Conservation (phyloP, 139 green algal genomes). For the Pleodorina starrii region DNA sequence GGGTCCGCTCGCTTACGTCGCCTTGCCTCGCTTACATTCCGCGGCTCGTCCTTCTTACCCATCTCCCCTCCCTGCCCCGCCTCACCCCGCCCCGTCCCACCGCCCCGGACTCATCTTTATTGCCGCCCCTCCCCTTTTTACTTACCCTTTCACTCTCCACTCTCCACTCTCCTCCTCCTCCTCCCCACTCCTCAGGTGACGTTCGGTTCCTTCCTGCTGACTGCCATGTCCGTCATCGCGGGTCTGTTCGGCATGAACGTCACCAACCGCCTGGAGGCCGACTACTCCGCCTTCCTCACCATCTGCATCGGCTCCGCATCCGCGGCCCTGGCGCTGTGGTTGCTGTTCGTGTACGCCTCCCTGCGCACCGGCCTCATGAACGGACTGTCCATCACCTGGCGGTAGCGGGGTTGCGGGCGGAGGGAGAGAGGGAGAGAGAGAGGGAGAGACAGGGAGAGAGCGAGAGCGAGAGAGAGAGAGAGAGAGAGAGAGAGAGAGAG, state of each 20-base stretch:
- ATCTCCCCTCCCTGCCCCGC: too few relatives aligned
- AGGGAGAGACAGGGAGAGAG: not conserved
- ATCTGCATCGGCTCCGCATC: conserved; percentile 20
- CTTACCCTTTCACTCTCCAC: too few relatives aligned
- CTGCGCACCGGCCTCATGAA: conserved; percentile 40
- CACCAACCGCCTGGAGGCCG: conserved; percentile 52
- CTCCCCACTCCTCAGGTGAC: too few relatives aligned
- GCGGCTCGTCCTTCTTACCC: too few relatives aligned
- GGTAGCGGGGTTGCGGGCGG: not conserved
- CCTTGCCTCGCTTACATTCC: too few relatives aligned
- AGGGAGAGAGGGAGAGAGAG: not conserved
- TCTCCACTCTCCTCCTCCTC: too few relatives aligned
- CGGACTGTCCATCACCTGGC: conserved; percentile 39
- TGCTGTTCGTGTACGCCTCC: conserved; percentile 32
- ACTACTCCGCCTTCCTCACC: conserved; percentile 31
- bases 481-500: not conserved
- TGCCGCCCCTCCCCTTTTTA: too few relatives aligned
- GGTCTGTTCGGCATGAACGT: conserved; percentile 93
- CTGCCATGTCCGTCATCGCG: conserved; percentile 74
- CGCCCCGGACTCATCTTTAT: too few relatives aligned
- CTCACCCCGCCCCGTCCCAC: too few relatives aligned
- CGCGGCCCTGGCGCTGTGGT: conserved; percentile 15
- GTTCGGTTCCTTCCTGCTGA: conserved; percentile 77
- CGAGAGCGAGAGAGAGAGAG: not conserved
- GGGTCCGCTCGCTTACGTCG: too few relatives aligned